Evolutionary conservation across 2,329 filamentous ascomycete species (phyloP).

Genomic region (Alternaria triticimaculans): DNA sequence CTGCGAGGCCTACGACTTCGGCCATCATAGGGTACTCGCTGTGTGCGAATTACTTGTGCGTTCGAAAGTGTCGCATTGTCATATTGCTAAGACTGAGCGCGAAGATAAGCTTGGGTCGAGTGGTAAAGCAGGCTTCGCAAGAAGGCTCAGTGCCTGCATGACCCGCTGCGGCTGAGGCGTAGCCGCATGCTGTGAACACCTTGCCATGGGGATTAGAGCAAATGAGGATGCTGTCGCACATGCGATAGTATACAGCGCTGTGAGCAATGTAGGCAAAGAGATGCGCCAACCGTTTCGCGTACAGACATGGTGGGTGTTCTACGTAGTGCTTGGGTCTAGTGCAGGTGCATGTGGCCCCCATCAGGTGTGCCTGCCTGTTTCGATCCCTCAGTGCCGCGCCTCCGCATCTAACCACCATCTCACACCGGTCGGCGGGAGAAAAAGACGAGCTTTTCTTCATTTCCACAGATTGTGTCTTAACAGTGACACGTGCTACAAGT

Average conservation of each 20-base stretch:
- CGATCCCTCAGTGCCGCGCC: background rate
- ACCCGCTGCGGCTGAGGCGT: background rate
- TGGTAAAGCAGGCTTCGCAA: background rate
- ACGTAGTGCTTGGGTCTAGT: background rate
- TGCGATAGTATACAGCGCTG: background rate
- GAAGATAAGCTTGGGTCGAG: background rate
- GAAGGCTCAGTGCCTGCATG: background rate
- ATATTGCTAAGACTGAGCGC: background rate
- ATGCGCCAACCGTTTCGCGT: background rate
- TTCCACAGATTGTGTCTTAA: background rate
- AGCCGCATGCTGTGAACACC: background rate
- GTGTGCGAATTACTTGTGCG: background rate
- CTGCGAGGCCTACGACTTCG: constrained; percentile 31
- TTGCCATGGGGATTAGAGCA: background rate
- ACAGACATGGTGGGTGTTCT: background rate
- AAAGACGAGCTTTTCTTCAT: background rate
- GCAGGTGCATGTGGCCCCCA: background rate
- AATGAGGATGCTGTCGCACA: background rate
- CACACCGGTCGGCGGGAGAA: background rate
- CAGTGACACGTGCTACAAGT: background rate
- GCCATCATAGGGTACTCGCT: constrained; percentile 21
- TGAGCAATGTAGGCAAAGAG: background rate
- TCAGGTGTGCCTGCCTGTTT: background rate
- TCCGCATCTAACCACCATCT: background rate
- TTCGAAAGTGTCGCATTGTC: background rate